Base-by-base conservation (phyloP, 768 basidiomycete species). In the Nevesoporus exiguus region DNA sequence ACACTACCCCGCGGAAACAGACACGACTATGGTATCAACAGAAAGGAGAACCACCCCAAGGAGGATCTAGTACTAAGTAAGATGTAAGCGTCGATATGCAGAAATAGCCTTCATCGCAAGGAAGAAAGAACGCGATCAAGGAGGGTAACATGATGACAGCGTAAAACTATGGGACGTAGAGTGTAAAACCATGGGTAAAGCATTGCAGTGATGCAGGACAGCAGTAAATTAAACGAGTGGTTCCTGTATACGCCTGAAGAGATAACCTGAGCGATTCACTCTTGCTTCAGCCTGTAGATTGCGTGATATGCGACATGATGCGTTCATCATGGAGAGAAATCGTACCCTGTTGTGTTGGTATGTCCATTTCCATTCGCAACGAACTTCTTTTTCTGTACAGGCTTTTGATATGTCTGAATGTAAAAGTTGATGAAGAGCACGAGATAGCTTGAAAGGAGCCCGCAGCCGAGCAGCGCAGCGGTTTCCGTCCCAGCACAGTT, bases 401-500 rank as follows among this genome's bases (percentile, higher is more conserved):
- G 80, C 68, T 84, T 85, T 76, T 84, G 84, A 76, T 91, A 90
- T 27, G 89, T 90, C 70, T 86, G 82, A 65, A 92, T 79, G 74
- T 93, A 93, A 74, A 93, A 93, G 71, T 93, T 91, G 79, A 98
- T 92, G 80, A 99, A 98, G 54, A 99, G 83, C 63, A 85, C 82
- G 50, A 99, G 84, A 74, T 98, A 98, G 65, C 82, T 88, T 25
- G 92, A 89, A 61, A 99, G 79, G 44, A 99, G 80, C 22, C 72
- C 83, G 67, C 94, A 97, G 45, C 95, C 97, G 54, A 96, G 87
- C 54, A 93, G 55, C 3, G 97, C 97, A 50, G 96, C 91, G 15
- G 74, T 73, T 73, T 96, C 92, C 19, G 89, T 86, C 42, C 97
- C 97, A 37, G 93, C 85, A 64, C 97, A 99, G 69, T 87, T 84